Base-by-base conservation (phyloP, 371 early-diverging fungal genomes). In the Mucor plumbeus region DNA sequence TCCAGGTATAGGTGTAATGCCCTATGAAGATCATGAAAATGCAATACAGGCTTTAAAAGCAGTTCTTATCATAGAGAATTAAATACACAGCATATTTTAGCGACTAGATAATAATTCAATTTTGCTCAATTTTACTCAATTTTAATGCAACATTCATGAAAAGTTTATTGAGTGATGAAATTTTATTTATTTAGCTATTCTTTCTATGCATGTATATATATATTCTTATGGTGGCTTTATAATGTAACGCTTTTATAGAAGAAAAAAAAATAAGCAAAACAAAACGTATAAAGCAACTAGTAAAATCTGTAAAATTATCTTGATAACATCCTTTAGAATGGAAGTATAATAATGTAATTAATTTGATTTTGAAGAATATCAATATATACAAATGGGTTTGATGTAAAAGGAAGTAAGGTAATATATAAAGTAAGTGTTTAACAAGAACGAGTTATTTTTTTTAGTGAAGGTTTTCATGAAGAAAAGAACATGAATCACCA, bases 401-500 rank as follows among this genome's bases (percentile, higher is more conserved):
- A 3, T 26, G 43, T 43, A 15, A 14, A 14, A 15, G 43, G 15
- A n/a, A n/a, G 26, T 26, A 3, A 26, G 3, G 26, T 26, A 26
- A 26, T 14, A 43, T 14, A n/a, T 14, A 43, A 38, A 43, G 7
- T 15, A 43, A n/a, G n/a, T 43, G 14, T 43, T 43, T 43, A 7
- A n/a, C 15, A 14, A 4, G 43, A 14, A 43, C n/a, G 1, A 43
- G 26, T n/a, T 43, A n/a, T 43, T 43, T 7, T n/a, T 17, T 15
- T 15, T 47, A 47, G 19, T 47, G 10, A 17, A 17, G 47, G 5
- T 8, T 0, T 21, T 53, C 54, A 55, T 67, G 67, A 5, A 21
- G 36, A 7, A 56, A 67, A 3, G 43, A 38, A 48, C 68, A 68
- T 14, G 38, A 47, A 9, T 43, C 48, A 39, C 68, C 68, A 14